Conservation (phyloP, 78 protist species). For the Emiliania huxleyi region DNA sequence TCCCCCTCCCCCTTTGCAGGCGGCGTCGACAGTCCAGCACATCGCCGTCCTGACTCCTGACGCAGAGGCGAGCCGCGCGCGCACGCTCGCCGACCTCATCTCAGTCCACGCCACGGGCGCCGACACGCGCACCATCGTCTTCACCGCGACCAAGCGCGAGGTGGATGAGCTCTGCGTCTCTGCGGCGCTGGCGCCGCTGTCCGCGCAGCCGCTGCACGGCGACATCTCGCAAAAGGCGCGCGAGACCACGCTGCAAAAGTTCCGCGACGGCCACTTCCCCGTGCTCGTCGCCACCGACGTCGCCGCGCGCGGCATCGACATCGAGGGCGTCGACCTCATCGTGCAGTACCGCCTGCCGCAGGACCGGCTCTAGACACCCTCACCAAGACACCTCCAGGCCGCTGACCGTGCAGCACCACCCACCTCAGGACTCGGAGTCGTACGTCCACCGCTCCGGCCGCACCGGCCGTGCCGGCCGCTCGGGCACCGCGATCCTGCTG, state of each 20-base stretch:
- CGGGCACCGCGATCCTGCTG: slow-evolving; percentile 24
- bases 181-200: not conserved
- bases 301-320: slow-evolving; percentile 72
- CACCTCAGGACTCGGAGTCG: slow-evolving; percentile 34
- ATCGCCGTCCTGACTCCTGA: not conserved
- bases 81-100: slow-evolving; percentile 16
- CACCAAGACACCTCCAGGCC: no score
- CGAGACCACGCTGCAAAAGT: not conserved
- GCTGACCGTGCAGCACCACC: no score
- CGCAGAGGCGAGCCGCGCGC: not conserved
- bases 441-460: slow-evolving; percentile 67
- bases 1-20: not conserved
- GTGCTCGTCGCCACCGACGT: slow-evolving; percentile 63
- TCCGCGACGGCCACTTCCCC: slow-evolving; percentile 32
- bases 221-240: slow-evolving; percentile 24
- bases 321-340: slow-evolving; percentile 58
- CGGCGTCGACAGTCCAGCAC: slow-evolving; percentile 19
- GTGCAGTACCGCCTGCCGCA: slow-evolving; percentile 45
- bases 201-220: slow-evolving; percentile 44
- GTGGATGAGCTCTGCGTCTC: not conserved
- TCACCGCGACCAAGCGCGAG: slow-evolving; percentile 54
- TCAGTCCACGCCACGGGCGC: not conserved
- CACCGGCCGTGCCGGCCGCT: slow-evolving; percentile 59
- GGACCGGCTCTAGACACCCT: no score
- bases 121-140: slow-evolving; percentile 48